phyloP scores from a whole-genome alignment of 2,329 filamentous ascomycete species.

The Penicillium sp. region DNA sequence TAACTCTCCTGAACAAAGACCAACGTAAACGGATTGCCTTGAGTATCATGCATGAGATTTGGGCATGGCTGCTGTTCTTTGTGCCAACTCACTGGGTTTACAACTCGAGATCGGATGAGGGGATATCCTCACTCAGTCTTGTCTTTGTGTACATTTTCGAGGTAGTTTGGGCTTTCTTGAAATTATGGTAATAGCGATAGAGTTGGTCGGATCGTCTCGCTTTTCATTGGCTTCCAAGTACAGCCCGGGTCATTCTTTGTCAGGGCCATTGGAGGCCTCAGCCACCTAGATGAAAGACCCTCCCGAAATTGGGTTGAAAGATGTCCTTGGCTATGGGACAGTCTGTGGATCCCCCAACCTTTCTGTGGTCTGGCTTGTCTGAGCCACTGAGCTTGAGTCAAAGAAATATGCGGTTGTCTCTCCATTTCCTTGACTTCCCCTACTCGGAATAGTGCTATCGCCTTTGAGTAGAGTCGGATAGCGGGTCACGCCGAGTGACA shows the following conservation, averaged over 20 bases:
- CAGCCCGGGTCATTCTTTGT: neutral
- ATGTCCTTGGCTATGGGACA: neutral
- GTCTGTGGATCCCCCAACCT: neutral
- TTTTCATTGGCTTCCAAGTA: neutral
- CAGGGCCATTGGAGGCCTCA: neutral
- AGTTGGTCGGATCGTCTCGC: neutral
- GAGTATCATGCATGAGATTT: neutral
- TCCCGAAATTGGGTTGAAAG: too few species aligned
- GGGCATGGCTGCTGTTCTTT: neutral
- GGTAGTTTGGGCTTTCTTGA: neutral
- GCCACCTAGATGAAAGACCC: neutral
- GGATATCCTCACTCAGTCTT: neutral
- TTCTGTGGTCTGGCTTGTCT: neutral
- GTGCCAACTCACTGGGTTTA: neutral
- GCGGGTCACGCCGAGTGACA: neutral
- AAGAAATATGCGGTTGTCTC: neutral
- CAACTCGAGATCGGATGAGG: neutral
- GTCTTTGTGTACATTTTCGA: neutral
- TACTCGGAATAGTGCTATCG: conserved; percentile 16
- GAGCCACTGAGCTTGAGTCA: neutral
- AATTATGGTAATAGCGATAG: neutral
- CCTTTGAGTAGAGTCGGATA: neutral
- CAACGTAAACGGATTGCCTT: neutral
- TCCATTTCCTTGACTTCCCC: conserved; percentile 20
- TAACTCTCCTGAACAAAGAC: neutral